Conservation (phyloP, 2,329 filamentous ascomycete genomes). For the Alternaria atra region DNA sequence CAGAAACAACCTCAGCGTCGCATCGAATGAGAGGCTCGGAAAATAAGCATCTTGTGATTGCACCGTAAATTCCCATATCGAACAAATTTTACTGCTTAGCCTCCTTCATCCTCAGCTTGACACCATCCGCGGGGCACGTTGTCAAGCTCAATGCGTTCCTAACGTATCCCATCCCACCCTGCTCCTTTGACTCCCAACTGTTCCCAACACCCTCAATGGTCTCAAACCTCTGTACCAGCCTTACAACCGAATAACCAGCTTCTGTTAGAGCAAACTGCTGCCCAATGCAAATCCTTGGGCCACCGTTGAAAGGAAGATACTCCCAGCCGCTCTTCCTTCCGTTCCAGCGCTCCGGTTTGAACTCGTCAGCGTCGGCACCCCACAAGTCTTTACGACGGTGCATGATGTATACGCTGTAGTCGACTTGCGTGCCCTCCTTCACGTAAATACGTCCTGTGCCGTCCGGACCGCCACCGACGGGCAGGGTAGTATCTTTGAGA, state of each 20-base stretch:
- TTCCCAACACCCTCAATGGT: conserved; percentile 36
- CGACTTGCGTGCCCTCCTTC: conserved; percentile 36
- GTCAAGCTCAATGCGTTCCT: conserved; percentile 38
- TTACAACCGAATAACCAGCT: conserved; percentile 39
- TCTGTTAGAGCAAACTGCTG: conserved; percentile 47
- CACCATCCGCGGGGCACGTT: conserved; percentile 41
- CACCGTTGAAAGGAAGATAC: conserved; percentile 48
- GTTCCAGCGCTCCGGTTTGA: conserved; percentile 48
- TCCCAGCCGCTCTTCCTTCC: conserved; percentile 45
- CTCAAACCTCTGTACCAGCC: conserved; percentile 43
- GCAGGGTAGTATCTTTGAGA: conserved; percentile 45
- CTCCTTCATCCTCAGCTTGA: conserved; percentile 45
- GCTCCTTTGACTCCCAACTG: conserved; percentile 36
- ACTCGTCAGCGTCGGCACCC: conserved; percentile 49
- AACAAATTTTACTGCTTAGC: conserved; percentile 23
- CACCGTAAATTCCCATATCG: too few species aligned
- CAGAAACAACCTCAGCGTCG: background rate
- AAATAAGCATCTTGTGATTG: background rate
- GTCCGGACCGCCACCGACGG: conserved; percentile 47
- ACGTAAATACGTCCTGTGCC: conserved; percentile 47
- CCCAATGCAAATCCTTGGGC: conserved; percentile 44
- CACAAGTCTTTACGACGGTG: conserved; percentile 50
- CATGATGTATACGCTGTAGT: conserved; percentile 45
- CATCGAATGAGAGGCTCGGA: background rate
- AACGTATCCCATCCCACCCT: conserved; percentile 35